Percentiles rank a stretch among this genome's conserved stretches.
Conservation (phyloP, 2,329 filamentous ascomycete species). For the Hypoxylon sp. region DNA sequence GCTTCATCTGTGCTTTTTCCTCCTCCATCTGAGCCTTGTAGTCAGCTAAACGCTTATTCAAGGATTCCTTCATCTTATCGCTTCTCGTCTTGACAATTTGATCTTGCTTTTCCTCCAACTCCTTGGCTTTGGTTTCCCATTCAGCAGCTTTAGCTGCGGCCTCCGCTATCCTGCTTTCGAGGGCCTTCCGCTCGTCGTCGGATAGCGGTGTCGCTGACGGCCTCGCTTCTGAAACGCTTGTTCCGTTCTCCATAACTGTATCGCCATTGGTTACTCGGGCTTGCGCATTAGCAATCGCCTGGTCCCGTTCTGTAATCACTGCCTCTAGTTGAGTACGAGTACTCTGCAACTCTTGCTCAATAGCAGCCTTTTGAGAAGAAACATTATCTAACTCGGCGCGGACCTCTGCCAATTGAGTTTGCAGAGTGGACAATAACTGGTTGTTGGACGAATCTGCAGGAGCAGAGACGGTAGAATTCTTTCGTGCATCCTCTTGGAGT, state of each 20-base stretch:
- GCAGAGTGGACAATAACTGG: slow-evolving; percentile 65
- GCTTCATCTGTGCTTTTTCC: slow-evolving; percentile 72
- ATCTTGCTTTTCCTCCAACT: slow-evolving; percentile 74
- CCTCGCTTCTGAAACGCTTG: slow-evolving; percentile 42
- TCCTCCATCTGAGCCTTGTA: slow-evolving; percentile 65
- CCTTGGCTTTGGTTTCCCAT: slow-evolving; percentile 74
- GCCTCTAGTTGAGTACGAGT: slow-evolving; percentile 73
- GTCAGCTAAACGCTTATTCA: slow-evolving; percentile 80
- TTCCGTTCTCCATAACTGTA: slow-evolving; percentile 53
- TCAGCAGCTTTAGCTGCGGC: slow-evolving; percentile 75
- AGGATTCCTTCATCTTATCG: slow-evolving; percentile 76
- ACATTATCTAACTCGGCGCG: slow-evolving; percentile 76
- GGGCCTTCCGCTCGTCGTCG: slow-evolving; percentile 71
- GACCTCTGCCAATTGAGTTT: slow-evolving; percentile 65
- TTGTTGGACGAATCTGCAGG: slow-evolving; percentile 58
- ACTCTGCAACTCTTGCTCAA: slow-evolving; percentile 74
- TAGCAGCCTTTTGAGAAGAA: slow-evolving; percentile 75
- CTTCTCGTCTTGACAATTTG: slow-evolving; percentile 75
- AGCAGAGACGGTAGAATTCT: slow-evolving; percentile 59
- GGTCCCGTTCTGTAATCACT: slow-evolving; percentile 75
- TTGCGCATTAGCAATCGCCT: slow-evolving; percentile 64
- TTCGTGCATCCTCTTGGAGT: slow-evolving; percentile 51
- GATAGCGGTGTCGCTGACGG: slow-evolving; percentile 57
- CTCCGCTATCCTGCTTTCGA: slow-evolving; percentile 74
- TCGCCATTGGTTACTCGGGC: slow-evolving; percentile 50